A percentile compares a stretch with the other conserved stretches of the same genome.
Evolutionary conservation across 345 rosid genomes (phyloP).

Genomic region (Adansonia digitata): DNA sequence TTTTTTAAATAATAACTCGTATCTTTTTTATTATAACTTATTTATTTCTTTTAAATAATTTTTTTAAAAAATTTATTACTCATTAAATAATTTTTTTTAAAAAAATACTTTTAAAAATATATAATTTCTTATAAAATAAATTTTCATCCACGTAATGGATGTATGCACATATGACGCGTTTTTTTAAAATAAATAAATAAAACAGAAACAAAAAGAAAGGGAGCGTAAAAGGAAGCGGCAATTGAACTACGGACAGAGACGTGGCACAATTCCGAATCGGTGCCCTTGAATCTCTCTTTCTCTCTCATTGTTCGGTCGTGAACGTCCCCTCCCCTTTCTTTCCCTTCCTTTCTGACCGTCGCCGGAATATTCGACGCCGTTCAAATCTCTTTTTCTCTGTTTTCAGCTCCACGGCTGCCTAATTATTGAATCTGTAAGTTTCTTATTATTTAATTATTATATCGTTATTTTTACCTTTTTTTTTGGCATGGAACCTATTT

Average conservation of each 20-base stretch:
- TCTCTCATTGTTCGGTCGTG: slow-evolving; percentile 15
- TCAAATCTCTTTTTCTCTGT: slow-evolving; percentile 16
- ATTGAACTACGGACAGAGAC: slow-evolving; percentile 17
- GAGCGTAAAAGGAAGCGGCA: slow-evolving; percentile 13
- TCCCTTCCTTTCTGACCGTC: not conserved
- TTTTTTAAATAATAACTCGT: no score
- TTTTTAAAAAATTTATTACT: no score
- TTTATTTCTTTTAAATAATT: no score
- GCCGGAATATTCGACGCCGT: not conserved
- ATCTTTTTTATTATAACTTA: no score
- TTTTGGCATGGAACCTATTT: not conserved
- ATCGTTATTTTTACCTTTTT: not conserved
- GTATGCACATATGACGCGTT: no score
- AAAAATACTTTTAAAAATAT: no score
- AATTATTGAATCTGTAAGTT: not conserved
- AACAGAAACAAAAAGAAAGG: not conserved
- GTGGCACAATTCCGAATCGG: slow-evolving; percentile 57
- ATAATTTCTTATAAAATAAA: no score
- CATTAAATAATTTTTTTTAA: no score
- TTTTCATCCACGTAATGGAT: no score
- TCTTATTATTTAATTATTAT: not conserved
- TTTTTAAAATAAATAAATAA: not conserved
- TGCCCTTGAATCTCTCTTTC: slow-evolving; percentile 1
- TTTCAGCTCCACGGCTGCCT: not conserved
- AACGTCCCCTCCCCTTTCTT: not conserved